A percentile compares a stretch with the other conserved stretches of the same genome.
phyloP scores from a whole-genome alignment of 306 rosid genomes.

The Pachyrhizus erosus region DNA sequence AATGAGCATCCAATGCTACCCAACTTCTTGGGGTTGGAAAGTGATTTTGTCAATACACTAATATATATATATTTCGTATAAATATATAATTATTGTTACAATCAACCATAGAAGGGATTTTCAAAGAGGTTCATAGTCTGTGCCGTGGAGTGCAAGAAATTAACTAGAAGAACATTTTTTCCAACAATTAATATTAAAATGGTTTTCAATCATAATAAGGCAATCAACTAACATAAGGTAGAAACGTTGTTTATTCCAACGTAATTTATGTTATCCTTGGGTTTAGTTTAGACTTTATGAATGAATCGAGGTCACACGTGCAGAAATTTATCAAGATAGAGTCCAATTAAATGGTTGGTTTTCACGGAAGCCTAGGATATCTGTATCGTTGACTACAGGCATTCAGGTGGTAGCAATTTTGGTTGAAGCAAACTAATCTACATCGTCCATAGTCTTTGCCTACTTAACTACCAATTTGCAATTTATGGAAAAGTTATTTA shows the following conservation, averaged over 20 bases:
- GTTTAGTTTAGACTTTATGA: conserved; percentile 30
- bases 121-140: conserved; percentile 22
- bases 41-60: background rate
- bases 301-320: conserved; percentile 34
- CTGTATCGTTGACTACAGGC: conserved; percentile 6
- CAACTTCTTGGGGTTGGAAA: background rate
- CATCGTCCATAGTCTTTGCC: conserved; percentile 43
- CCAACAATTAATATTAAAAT: background rate
- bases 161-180: background rate
- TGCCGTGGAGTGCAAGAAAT: conserved; percentile 40
- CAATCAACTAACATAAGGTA: background rate
- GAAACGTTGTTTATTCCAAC: background rate
- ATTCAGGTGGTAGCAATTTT: background rate
- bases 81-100: background rate
- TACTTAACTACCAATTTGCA: conserved; percentile 40
- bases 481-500: conserved; percentile 32
- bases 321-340: background rate
- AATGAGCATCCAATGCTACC: conserved; percentile 3
- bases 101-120: conserved; percentile 11
- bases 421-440: conserved; percentile 12
- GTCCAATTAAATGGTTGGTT: background rate
- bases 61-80: background rate
- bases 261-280: background rate
- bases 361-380: conserved; percentile 24
- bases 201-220: background rate